Evolutionary conservation across 805 yeast genomes (phyloP).

Genomic region (Torulaspora maleeae): DNA sequence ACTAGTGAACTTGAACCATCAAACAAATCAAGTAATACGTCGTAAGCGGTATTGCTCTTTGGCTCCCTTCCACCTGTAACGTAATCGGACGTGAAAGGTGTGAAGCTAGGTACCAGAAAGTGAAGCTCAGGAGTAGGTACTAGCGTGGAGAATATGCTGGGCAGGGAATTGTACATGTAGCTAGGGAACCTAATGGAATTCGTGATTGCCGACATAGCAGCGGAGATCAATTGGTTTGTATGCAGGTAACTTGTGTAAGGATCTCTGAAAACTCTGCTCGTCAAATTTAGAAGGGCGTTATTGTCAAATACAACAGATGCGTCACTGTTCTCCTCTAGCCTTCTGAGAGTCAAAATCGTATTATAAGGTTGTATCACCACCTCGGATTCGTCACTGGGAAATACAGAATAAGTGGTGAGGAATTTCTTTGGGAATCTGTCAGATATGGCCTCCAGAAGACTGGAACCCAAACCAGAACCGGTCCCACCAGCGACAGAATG

Average conservation of each 20-base stretch:
- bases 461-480: constrained; percentile 93
- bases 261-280: constrained; percentile 55
- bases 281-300: constrained; percentile 70
- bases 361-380: constrained; percentile 99
- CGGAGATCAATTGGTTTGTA: constrained; percentile 79
- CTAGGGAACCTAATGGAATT: constrained; percentile 89
- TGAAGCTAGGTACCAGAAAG: constrained; percentile 64
- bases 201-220: constrained; percentile 78
- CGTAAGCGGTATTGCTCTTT: constrained; percentile 69
- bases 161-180: constrained; percentile 80
- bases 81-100: constrained; percentile 71
- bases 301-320: constrained; percentile 88
- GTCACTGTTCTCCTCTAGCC: constrained; percentile 82
- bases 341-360: constrained; percentile 71
- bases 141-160: constrained; percentile 73
- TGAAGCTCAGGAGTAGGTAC: constrained; percentile 84
- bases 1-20: constrained; percentile 78
- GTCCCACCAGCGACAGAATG: constrained; percentile 99
- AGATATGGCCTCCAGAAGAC: constrained; percentile 65
- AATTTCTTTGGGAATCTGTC: constrained; percentile 83
- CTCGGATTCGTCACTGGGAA: constrained; percentile 77
- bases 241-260: constrained; percentile 66
- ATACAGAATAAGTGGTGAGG: constrained; percentile 78
- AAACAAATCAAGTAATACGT: constrained; percentile 73
- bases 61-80: constrained; percentile 55